Conservation (phyloP, 2,329 filamentous ascomycete genomes). For the Thelonectria discophora region DNA sequence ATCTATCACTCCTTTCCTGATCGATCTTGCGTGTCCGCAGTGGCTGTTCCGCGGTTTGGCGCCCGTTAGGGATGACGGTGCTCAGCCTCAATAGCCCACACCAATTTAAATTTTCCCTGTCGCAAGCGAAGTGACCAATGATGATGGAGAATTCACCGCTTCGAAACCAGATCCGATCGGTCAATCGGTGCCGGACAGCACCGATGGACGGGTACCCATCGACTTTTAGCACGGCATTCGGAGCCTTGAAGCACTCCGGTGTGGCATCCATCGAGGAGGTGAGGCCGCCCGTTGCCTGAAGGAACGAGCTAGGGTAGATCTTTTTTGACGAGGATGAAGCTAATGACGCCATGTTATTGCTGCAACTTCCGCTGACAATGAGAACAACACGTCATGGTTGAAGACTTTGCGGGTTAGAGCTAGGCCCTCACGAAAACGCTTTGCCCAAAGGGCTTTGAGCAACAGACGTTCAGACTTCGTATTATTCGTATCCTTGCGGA, state of each 20-base stretch:
- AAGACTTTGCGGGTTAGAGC: not conserved
- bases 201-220: not conserved
- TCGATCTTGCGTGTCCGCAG: not conserved
- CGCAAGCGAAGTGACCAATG: not conserved
- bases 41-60: not conserved
- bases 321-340: not conserved
- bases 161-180: not conserved
- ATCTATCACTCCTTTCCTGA: not conserved
- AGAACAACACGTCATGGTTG: not conserved
- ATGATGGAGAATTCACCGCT: not conserved
- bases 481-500: too few relatives aligned
- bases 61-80: not conserved
- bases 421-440: too few relatives aligned
- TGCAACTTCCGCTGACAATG: not conserved
- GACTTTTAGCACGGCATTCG: not conserved
- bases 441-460: too few relatives aligned
- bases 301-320: not conserved
- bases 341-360: not conserved
- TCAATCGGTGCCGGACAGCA: not conserved
- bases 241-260: not conserved
- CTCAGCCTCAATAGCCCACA: not conserved
- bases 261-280: not conserved
- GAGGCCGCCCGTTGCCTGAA: not conserved
- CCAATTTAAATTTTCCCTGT: not conserved
- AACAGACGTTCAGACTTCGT: too few relatives aligned